Evolutionary conservation across 805 yeast genomes (phyloP).

Genomic region (Cyberlindnera meyerae): DNA sequence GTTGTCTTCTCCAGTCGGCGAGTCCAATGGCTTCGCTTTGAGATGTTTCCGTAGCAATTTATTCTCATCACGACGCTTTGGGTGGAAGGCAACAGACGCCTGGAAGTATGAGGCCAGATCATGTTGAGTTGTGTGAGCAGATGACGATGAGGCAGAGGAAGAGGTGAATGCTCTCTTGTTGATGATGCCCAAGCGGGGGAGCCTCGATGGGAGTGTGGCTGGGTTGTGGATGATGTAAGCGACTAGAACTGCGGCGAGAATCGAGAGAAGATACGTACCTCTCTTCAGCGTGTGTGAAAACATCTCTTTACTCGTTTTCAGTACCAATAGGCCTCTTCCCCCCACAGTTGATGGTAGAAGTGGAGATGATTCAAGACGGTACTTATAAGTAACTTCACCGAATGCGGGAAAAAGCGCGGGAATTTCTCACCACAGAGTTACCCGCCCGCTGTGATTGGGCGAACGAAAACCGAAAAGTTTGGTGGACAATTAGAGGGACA

Average conservation of each 20-base stretch:
- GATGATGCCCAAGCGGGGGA: conserved; percentile 9
- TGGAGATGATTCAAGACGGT: too few relatives aligned
- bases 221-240: conserved; percentile 21
- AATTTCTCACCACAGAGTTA: background rate
- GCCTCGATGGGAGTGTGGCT: conserved; percentile 5
- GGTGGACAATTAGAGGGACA: too few relatives aligned
- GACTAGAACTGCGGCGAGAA: conserved; percentile 13
- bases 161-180: conserved; percentile 12
- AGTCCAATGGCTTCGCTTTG: conserved; percentile 33
- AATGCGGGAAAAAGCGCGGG: background rate
- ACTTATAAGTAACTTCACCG: too few relatives aligned
- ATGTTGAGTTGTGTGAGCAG: conserved; percentile 4
- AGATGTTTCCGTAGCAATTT: conserved; percentile 30
- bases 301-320: conserved; percentile 10
- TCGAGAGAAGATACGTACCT: conserved; percentile 21
- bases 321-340: too few relatives aligned
- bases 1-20: conserved; percentile 79
- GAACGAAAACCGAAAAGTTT: conserved; percentile 2
- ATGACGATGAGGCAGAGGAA: conserved; percentile 18
- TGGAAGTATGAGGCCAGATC: conserved; percentile 38
- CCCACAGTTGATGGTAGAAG: too few relatives aligned
- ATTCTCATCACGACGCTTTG: conserved; percentile 60
- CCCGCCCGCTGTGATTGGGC: conserved; percentile 5
- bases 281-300: conserved; percentile 16
- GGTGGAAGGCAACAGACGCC: conserved; percentile 67